phyloP scores from a whole-genome alignment of 1,284 basidiomycete species.

The Rhodotorula sp. region DNA sequence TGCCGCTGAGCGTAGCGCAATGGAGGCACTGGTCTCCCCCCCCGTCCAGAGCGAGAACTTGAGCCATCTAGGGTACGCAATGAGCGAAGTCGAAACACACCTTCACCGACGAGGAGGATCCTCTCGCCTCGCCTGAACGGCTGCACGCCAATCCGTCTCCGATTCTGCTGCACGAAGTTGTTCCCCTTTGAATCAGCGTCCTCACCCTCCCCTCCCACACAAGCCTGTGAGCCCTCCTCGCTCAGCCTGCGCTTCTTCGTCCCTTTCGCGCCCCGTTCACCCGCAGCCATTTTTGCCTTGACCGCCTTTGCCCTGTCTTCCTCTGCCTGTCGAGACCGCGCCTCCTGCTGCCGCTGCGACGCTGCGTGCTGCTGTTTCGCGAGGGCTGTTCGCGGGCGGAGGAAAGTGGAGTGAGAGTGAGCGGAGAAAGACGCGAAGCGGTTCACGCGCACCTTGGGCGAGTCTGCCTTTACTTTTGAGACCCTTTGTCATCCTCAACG shows the following conservation, averaged over 20 bases:
- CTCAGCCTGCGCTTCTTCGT: neutral
- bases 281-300: slow-evolving; percentile 13
- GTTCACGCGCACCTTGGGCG: slow-evolving; percentile 14
- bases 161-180: neutral
- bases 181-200: neutral
- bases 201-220: neutral
- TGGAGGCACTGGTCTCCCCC: too few species aligned
- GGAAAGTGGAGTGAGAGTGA: neutral
- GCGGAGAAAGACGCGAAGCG: neutral
- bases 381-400: slow-evolving; percentile 11
- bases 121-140: slow-evolving; percentile 57
- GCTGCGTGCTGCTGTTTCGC: slow-evolving; percentile 19
- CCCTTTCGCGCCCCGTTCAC: neutral
- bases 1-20: neutral
- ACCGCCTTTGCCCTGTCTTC: slow-evolving; percentile 7
- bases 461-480: slow-evolving; percentile 25
- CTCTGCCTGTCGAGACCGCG: slow-evolving; percentile 18
- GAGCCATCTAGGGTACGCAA: too few species aligned
- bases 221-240: neutral
- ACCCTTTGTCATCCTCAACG: slow-evolving; percentile 6
- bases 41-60: too few species aligned
- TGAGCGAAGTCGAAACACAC: slow-evolving; percentile 30
- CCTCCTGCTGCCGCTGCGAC: slow-evolving; percentile 1
- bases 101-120: slow-evolving; percentile 89
- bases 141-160: slow-evolving; percentile 8